phyloP scores from a whole-genome alignment of 176 grass and related monocot species.

The Typha latifolia region DNA sequence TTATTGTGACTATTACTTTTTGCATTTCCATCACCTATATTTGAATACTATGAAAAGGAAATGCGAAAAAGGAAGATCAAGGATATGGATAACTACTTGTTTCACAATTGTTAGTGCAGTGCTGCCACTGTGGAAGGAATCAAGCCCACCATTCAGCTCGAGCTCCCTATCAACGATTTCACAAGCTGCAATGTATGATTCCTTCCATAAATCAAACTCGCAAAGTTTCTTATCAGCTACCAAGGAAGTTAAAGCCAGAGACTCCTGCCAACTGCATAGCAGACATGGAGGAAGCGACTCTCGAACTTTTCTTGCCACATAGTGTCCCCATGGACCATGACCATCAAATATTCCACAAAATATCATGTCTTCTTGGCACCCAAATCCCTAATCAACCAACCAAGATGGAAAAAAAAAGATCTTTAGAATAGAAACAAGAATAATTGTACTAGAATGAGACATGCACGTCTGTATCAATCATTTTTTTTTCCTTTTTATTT shows the following conservation, averaged over 20 bases:
- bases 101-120: slow-evolving; percentile 76
- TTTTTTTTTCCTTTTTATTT: too few relatives aligned
- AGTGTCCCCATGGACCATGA: slow-evolving; percentile 80
- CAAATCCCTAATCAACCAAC: slow-evolving; percentile 44
- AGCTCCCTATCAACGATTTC: slow-evolving; percentile 67
- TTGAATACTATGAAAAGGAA: too few relatives aligned
- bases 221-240: slow-evolving; percentile 37
- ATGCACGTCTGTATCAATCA: too few relatives aligned
- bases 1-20: too few relatives aligned
- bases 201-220: slow-evolving; percentile 61
- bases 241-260: slow-evolving; percentile 35
- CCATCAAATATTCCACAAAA: slow-evolving; percentile 94
- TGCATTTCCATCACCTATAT: too few relatives aligned
- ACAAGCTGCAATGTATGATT: slow-evolving; percentile 40
- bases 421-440: too few relatives aligned
- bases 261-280: slow-evolving; percentile 63
- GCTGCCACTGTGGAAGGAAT: slow-evolving; percentile 61
- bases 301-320: slow-evolving; percentile 56
- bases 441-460: too few relatives aligned
- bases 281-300: slow-evolving; percentile 63
- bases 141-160: slow-evolving; percentile 32
- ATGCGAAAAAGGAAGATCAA: too few relatives aligned
- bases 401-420: too few relatives aligned
- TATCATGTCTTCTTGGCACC: slow-evolving; percentile 49
- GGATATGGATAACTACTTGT: slow-evolving; percentile 17